Evolutionary conservation across 2,329 filamentous ascomycete genomes (phyloP).

Genomic region (Calonectria multiphialidica): DNA sequence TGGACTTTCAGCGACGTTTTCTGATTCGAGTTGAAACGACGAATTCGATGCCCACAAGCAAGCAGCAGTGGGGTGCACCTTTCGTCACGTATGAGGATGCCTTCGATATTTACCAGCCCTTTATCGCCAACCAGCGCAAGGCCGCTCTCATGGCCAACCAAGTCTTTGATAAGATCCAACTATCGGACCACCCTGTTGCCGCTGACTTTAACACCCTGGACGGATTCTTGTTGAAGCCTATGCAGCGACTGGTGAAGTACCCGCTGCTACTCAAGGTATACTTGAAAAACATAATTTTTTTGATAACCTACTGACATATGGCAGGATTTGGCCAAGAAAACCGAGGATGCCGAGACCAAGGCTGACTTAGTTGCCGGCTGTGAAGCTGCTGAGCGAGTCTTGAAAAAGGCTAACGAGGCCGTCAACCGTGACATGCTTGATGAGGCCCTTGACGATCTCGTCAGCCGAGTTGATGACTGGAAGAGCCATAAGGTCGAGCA

Average conservation of each 20-base stretch:
- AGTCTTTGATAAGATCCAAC: constrained; percentile 87
- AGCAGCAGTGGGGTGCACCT: constrained; percentile 95
- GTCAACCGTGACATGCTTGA: constrained; percentile 89
- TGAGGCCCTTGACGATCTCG: constrained; percentile 86
- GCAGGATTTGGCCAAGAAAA: constrained; percentile 89
- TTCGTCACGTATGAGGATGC: constrained; percentile 88
- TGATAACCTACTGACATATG: constrained; percentile 40
- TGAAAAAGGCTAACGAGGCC: constrained; percentile 89
- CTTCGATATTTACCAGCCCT: constrained; percentile 95
- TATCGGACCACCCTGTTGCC: constrained; percentile 83
- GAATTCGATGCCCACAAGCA: constrained; percentile 80
- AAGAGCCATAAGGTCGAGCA: constrained; percentile 90
- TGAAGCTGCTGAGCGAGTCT: constrained; percentile 82
- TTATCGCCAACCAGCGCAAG: constrained; percentile 95
- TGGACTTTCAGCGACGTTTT: constrained; percentile 96
- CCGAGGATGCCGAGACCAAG: constrained; percentile 77
- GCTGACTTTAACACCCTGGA: constrained; percentile 89
- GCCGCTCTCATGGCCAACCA: constrained; percentile 87
- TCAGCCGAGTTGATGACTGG: constrained; percentile 92
- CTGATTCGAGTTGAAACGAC: constrained; percentile 96
- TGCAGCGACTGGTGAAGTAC: constrained; percentile 96
- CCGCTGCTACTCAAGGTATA: constrained; percentile 86
- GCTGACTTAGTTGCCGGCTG: constrained; percentile 82
- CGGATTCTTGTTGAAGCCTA: constrained; percentile 94
- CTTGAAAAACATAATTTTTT: background rate